Evolutionary conservation across 164 flowering plant species (phyloP).

Genomic region (Litsea cubeba): DNA sequence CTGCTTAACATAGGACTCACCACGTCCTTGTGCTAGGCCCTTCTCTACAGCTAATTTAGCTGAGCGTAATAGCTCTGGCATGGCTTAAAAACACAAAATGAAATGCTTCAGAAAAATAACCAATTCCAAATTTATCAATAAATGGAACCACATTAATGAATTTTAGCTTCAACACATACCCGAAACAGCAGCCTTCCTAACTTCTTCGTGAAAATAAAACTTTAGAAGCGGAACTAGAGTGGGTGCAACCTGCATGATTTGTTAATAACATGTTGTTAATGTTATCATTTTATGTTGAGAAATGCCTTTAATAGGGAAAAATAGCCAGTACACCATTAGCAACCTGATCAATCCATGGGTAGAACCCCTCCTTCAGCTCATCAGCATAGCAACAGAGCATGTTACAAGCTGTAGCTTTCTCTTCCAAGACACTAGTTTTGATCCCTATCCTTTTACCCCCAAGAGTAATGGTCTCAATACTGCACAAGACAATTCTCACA

Average conservation of each 20-base stretch:
- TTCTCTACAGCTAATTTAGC: conserved; percentile 63
- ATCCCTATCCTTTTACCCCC: conserved; percentile 64
- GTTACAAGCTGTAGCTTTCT: conserved; percentile 66
- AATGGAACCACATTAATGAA: background rate
- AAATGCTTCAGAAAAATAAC: conserved; percentile 1
- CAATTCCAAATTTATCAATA: background rate
- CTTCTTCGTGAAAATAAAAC: conserved; percentile 66
- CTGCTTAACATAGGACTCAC: conserved; percentile 56
- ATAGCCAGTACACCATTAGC: background rate
- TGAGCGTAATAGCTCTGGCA: conserved; percentile 59
- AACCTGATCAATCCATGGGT: conserved; percentile 67
- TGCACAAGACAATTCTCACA: background rate
- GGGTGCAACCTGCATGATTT: conserved; percentile 49
- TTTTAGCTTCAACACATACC: conserved; percentile 24
- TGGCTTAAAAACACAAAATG: conserved; percentile 27
- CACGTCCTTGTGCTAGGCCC: conserved; percentile 57
- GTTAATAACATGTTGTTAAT: background rate
- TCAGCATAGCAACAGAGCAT: conserved; percentile 72
- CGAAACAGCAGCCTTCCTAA: conserved; percentile 61
- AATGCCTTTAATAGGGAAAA: background rate
- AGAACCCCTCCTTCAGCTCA: conserved; percentile 59
- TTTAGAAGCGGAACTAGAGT: conserved; percentile 58
- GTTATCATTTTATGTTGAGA: background rate
- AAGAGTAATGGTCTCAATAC: conserved; percentile 15
- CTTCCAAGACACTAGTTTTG: conserved; percentile 59